These are phyloP conservation scores for Podospora appendiculata DNA, from an alignment of 495 filamentous ascomycete species.

Conservation along the genomic window DNA sequence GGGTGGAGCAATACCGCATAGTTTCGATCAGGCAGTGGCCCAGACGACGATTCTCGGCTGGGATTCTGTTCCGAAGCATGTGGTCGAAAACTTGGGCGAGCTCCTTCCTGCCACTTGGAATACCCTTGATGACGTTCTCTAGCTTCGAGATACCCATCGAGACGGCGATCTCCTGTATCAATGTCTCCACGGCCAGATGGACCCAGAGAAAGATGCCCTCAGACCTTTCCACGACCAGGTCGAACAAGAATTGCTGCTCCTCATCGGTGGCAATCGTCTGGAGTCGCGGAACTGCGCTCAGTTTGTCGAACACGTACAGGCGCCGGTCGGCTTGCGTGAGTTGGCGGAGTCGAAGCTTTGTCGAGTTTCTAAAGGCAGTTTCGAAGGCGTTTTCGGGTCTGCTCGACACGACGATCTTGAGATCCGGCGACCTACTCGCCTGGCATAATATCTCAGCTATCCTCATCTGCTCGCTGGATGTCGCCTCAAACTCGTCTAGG, in stretches of 20 bases:
- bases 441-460: constrained; percentile 2
- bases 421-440: neutral
- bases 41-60: neutral
- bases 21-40: neutral
- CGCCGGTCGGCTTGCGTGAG: neutral
- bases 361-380: neutral
- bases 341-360: neutral
- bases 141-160: neutral
- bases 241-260: constrained; percentile 4
- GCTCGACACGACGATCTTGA: neutral
- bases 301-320: neutral
- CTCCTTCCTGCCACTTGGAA: neutral
- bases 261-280: constrained; percentile 8
- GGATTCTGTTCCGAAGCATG: neutral
- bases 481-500: constrained; percentile 28
- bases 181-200: neutral
- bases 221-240: neutral
- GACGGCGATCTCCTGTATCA: neutral
- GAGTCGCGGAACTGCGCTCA: neutral
- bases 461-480: neutral
- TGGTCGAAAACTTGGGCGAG: neutral
- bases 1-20: neutral
- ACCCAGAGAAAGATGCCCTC: constrained; percentile 3
- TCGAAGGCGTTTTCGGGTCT: neutral
- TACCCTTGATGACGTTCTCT: neutral